phyloP scores from a whole-genome alignment of 768 basidiomycete genomes.

The Phlegmacium glaucopus region DNA sequence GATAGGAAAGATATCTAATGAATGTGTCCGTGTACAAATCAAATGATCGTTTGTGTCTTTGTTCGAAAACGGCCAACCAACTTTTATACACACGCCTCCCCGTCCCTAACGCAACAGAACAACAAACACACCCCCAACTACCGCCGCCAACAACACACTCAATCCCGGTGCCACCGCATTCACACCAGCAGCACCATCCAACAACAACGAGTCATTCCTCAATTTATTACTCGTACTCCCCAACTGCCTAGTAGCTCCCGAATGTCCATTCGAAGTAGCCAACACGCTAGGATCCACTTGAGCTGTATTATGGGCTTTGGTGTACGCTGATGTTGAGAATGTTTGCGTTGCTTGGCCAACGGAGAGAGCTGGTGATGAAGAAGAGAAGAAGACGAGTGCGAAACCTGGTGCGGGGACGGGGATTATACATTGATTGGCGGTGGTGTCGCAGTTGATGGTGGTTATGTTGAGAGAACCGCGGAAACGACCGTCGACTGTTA shows the following conservation, averaged over 20 bases:
- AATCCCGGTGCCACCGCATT: conserved; percentile 10
- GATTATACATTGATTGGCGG: conserved; percentile 51
- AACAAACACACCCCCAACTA: neutral
- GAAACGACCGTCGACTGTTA: conserved; percentile 66
- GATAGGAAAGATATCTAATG: too few species aligned
- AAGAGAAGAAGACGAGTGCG: conserved; percentile 69
- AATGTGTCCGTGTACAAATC: too few species aligned
- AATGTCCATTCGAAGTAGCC: conserved; percentile 49
- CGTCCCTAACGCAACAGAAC: neutral
- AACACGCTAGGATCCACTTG: conserved; percentile 53
- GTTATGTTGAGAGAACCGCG: conserved; percentile 51
- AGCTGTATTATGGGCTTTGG: conserved; percentile 50
- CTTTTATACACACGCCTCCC: too few species aligned
- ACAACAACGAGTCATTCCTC: too few species aligned
- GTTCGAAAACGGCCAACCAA: too few species aligned
- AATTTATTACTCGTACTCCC: conserved; percentile 24
- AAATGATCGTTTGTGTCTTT: too few species aligned
- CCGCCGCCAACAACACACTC: too few species aligned
- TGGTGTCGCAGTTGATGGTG: conserved; percentile 57
- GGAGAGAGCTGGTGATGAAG: conserved; percentile 8
- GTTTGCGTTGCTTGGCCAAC: conserved; percentile 32
- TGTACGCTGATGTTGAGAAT: conserved; percentile 57
- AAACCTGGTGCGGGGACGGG: conserved; percentile 68
- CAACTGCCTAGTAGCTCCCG: conserved; percentile 19
- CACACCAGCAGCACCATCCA: too few species aligned